Conservation (phyloP, 1,284 basidiomycete genomes). For the Tilletia setariae region DNA sequence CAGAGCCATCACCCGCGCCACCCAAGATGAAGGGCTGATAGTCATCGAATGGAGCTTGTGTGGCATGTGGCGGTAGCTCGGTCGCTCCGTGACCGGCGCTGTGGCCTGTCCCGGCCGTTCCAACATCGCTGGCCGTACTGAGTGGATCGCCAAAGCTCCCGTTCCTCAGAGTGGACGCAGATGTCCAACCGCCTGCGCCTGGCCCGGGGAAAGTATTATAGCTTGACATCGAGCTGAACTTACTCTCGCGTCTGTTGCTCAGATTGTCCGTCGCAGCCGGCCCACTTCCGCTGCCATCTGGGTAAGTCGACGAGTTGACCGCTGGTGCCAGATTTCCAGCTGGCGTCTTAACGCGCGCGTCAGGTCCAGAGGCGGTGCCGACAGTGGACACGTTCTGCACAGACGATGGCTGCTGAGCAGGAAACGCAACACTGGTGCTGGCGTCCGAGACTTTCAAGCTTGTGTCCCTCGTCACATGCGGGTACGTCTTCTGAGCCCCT, state of each 20-base stretch:
- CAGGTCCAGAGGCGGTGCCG: no score
- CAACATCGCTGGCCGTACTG: background rate
- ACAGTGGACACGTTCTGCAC: no score
- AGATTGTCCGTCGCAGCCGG: background rate
- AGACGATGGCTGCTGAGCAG: no score
- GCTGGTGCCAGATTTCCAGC: no score
- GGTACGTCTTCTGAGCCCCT: no score
- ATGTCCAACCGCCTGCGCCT: slow-evolving; percentile 2
- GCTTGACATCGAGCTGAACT: slow-evolving; percentile 9
- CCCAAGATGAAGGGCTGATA: background rate
- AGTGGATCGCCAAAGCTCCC: slow-evolving; percentile 8
- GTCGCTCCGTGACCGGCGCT: no score
- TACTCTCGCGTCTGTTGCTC: background rate
- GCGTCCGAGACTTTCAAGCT: no score
- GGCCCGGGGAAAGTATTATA: slow-evolving; percentile 6
- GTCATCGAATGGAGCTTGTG: background rate
- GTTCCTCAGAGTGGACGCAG: slow-evolving; percentile 8
- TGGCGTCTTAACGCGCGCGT: no score
- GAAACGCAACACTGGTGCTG: no score
- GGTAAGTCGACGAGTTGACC: no score
- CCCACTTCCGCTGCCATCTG: background rate
- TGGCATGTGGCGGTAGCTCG: background rate
- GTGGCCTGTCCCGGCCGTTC: background rate
- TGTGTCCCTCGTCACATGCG: no score
- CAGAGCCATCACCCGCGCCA: background rate